Percentiles rank a stretch among this genome's conserved stretches.
Conservation (phyloP, 352 stramenopile genomes). For the Phytophthora tentaculata region DNA sequence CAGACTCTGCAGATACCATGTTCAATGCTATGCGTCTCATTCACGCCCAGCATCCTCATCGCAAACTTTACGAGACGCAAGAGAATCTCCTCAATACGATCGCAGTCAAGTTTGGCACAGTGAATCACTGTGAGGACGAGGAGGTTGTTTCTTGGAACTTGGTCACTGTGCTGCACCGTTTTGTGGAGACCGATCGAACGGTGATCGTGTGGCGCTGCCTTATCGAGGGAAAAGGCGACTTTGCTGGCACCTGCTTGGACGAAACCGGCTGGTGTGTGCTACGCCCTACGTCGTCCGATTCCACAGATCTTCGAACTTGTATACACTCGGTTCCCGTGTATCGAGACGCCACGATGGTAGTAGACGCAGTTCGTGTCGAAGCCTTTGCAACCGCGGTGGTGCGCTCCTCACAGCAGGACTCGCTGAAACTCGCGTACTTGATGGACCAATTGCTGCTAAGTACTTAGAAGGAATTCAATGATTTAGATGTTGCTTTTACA, state of each 20-base stretch:
- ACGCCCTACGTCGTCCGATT: not conserved
- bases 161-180: constrained; percentile 4
- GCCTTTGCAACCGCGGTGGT: no score
- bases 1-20: constrained; percentile 12
- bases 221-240: constrained; percentile 16
- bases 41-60: constrained; percentile 2
- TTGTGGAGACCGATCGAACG: constrained; percentile 16
- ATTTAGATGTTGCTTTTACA: no score
- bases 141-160: constrained; percentile 8
- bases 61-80: constrained; percentile 3
- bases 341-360: no score
- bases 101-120: constrained; percentile 22
- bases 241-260: constrained; percentile 15
- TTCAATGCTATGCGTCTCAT: constrained; percentile 16
- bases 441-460: no score
- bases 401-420: no score
- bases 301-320: constrained; percentile 17
- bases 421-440: no score
- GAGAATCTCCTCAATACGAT: constrained; percentile 9
- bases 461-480: no score
- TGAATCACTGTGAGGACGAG: constrained; percentile 7
- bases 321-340: not conserved
- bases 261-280: constrained; percentile 23
- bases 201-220: constrained; percentile 24
- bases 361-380: no score